Percentiles rank a stretch among this genome's conserved stretches.
These are phyloP conservation scores for Typha latifolia DNA, from an alignment of 176 grass and related monocot species.

Conservation along the genomic window DNA sequence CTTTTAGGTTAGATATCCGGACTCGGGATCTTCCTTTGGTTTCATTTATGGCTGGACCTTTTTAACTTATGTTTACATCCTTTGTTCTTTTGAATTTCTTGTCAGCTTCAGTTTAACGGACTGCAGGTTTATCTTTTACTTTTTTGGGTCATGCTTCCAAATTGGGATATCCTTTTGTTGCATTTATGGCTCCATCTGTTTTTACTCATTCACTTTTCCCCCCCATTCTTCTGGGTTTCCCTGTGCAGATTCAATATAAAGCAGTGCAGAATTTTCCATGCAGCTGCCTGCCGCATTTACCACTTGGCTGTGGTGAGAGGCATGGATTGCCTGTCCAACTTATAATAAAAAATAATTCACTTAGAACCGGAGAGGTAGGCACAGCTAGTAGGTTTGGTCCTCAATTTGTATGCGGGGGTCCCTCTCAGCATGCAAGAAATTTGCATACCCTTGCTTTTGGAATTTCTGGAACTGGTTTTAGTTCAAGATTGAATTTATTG, in stretches of 20 bases:
- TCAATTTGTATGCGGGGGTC: slow-evolving; percentile 31
- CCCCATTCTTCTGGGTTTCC: neutral
- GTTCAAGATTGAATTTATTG: slow-evolving; percentile 18
- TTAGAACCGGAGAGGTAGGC: slow-evolving; percentile 20
- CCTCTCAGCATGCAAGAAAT: slow-evolving; percentile 43
- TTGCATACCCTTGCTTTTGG: slow-evolving; percentile 11
- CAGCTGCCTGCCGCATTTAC: slow-evolving; percentile 19
- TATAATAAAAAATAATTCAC: slow-evolving; percentile 27
- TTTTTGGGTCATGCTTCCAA: neutral
- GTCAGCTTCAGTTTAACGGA: too few species aligned
- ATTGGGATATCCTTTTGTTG: neutral
- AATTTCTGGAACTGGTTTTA: slow-evolving; percentile 6
- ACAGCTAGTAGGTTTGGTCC: slow-evolving; percentile 21
- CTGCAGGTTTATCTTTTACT: too few species aligned
- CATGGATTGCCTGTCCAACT: slow-evolving; percentile 21
- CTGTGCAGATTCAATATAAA: slow-evolving; percentile 54
- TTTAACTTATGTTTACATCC: too few species aligned
- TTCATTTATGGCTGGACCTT: too few species aligned
- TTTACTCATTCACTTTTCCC: neutral
- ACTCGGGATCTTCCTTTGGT: too few species aligned
- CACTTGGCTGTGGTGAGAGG: slow-evolving; percentile 18
- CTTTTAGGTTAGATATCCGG: too few species aligned
- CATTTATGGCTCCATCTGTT: neutral
- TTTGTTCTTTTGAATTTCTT: too few species aligned
- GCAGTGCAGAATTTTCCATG: slow-evolving; percentile 36